Evolutionary conservation across 23 red algal genomes (phyloP).

Genomic region (Chondrus crispus): DNA sequence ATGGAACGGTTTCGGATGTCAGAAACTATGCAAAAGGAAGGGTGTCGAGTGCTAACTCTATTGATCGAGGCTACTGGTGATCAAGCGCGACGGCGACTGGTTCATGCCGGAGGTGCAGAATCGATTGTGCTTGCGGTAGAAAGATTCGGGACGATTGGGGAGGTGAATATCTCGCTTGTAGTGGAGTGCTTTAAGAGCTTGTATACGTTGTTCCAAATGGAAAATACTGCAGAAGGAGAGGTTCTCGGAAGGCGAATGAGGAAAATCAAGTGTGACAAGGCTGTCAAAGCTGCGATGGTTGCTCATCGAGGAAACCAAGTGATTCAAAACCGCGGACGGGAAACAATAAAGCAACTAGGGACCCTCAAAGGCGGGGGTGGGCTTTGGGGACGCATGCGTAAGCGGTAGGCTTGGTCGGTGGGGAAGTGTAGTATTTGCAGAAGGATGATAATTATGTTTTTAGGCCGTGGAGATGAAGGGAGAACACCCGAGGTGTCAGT

Average conservation of each 20-base stretch:
- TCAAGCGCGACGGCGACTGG: conserved; percentile 49
- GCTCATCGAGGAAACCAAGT: conserved; percentile 26
- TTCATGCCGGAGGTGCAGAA: conserved; percentile 46
- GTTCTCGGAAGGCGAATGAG: conserved; percentile 42
- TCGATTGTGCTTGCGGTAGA: conserved; percentile 51
- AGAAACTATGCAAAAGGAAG: conserved; percentile 45
- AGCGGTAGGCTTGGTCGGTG: no score
- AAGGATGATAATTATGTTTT: no score
- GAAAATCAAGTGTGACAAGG: conserved; percentile 53
- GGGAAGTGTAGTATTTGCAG: no score
- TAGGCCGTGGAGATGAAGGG: no score
- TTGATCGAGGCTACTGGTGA: conserved; percentile 59
- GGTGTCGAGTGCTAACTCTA: conserved; percentile 40
- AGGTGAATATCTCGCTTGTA: conserved; percentile 17
- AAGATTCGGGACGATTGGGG: conserved; percentile 49
- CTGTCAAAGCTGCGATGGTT: conserved; percentile 45
- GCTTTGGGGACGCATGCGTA: conserved; percentile 43
- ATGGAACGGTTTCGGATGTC: conserved; percentile 61
- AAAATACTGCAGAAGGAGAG: conserved; percentile 50
- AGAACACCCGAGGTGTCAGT: no score
- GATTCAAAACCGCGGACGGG: conserved; percentile 36
- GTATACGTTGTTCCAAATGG: conserved; percentile 56
- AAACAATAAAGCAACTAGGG: conserved; percentile 28
- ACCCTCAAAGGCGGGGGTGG: conserved; percentile 30
- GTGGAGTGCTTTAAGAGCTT: conserved; percentile 38